These are phyloP conservation scores for Mycena sp. DNA, from an alignment of 1,284 basidiomycete species.

Conservation along the genomic window DNA sequence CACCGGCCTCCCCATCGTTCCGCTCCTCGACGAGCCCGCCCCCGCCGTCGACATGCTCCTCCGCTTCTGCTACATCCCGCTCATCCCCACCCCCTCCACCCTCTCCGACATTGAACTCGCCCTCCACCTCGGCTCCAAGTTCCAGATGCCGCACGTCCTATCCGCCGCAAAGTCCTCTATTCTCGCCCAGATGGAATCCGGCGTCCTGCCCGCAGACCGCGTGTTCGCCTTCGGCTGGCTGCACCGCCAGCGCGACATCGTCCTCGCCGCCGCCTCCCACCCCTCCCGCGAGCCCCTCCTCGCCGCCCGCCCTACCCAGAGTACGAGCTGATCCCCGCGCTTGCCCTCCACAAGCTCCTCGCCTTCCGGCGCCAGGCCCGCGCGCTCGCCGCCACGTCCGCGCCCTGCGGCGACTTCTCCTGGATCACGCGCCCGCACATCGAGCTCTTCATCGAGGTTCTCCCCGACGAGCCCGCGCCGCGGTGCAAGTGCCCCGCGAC, in stretches of 20 bases:
- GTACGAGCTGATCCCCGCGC: not conserved
- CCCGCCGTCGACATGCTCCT: not conserved
- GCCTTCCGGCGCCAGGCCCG: not conserved
- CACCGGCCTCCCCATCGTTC: not conserved
- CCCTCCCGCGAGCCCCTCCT: not conserved
- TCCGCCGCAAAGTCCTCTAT: not conserved
- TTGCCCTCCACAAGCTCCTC: not conserved
- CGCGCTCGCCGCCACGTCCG: not conserved
- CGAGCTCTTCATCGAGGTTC: not conserved
- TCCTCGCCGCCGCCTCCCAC: not conserved
- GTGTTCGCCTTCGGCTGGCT: not conserved
- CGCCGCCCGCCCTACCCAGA: not conserved
- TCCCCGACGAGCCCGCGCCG: conserved; percentile 2
- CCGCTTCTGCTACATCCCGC: not conserved
- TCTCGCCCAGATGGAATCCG: not conserved
- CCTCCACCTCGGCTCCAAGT: not conserved
- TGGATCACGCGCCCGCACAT: not conserved
- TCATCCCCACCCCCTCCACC: not conserved
- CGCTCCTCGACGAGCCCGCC: not conserved
- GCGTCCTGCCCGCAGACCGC: not conserved
- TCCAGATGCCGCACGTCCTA: not conserved
- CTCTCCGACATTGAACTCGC: not conserved
- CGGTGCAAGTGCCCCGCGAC: conserved; percentile 4
- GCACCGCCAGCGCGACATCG: not conserved
- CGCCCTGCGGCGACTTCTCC: not conserved